Evolutionary conservation across 1,284 basidiomycete species (phyloP), one percentile per base, ranked within the genome.

Genomic region (Anthracocystis panici-leucophaei): DNA sequence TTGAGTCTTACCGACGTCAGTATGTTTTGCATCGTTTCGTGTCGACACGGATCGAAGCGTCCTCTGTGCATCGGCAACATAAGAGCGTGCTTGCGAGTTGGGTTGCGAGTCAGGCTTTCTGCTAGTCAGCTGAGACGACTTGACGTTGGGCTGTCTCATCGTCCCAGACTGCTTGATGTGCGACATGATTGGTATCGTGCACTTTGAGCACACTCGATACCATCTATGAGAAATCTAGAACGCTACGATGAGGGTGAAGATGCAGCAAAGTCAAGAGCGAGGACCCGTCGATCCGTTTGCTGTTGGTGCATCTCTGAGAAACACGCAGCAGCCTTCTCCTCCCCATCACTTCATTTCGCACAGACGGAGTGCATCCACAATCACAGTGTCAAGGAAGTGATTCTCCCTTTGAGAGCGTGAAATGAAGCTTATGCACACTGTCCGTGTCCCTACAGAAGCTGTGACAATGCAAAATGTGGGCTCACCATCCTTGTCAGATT

Each of bases 91-190:
- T 11, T 45, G 33, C 12, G 20, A 25, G n/a, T 7, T 18, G 25
- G 46, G 8, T 20, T 33, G 7, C n/a, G 21, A 42, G 25, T 62
- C 40, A 33, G 12, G 31, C 20, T 52, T 40, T 12, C 46, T 51
- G 16, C 5, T 35, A 1, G 44, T 57, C 14, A 44, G 20, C 29
- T 61, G 68, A 42, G 57, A 31, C 11, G 68, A 42, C 38, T 63
- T 61, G 54, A 42, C 38, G 50, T 57, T 23, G 14, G 53, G 49
- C 16, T 33, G 41, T n/a, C 45, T 54, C 11, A 38, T 5, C 46
- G 18, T 31, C 18, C 66, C 60, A 11, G 70, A 50, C 54, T 74
- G 70, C 40, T 74, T 74, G 52, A 68, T 44, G 23, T 68, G 57
- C 38, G 70, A 68, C 70, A 74, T 74, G 44, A 18, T 14, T 12